A percentile compares a stretch with the other conserved stretches of the same genome.
Evolutionary conservation across 495 filamentous ascomycete genomes (phyloP).

Genomic region (Neurospora tetrasperma): DNA sequence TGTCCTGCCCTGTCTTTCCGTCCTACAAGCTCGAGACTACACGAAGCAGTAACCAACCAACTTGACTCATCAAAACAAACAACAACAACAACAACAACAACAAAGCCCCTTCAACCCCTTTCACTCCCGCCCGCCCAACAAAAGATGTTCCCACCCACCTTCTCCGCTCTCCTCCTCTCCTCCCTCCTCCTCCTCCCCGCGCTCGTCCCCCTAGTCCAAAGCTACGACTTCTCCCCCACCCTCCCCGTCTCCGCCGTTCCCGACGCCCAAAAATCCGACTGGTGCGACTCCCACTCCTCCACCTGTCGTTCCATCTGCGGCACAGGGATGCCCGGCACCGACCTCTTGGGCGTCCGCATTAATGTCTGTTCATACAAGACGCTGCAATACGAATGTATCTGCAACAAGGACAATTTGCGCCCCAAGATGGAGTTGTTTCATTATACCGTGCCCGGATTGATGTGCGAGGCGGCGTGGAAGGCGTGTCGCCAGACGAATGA

Average conservation of each 20-base stretch:
- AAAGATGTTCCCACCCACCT: not conserved
- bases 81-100: not conserved
- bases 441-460: rapidly evolving
- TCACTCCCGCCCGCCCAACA: no score
- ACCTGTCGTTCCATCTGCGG: not conserved
- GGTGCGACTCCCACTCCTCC: not conserved
- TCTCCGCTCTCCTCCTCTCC: not conserved
- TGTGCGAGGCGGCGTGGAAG: not conserved
- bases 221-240: not conserved
- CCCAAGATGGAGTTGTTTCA: not conserved
- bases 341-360: rapidly evolving
- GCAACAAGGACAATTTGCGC: not conserved
- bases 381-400: not conserved
- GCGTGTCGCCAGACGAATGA: not conserved
- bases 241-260: not conserved
- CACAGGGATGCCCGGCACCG: not conserved
- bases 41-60: not conserved
- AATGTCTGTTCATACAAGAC: not conserved
- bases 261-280: not conserved
- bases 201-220: no score
- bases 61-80: no score
- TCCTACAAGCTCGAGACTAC: not conserved
- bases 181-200: not conserved
- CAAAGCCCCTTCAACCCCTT: not conserved
- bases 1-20: not conserved